Conservation (phyloP, 805 yeast genomes). For the Pichia gijzeniarum region DNA sequence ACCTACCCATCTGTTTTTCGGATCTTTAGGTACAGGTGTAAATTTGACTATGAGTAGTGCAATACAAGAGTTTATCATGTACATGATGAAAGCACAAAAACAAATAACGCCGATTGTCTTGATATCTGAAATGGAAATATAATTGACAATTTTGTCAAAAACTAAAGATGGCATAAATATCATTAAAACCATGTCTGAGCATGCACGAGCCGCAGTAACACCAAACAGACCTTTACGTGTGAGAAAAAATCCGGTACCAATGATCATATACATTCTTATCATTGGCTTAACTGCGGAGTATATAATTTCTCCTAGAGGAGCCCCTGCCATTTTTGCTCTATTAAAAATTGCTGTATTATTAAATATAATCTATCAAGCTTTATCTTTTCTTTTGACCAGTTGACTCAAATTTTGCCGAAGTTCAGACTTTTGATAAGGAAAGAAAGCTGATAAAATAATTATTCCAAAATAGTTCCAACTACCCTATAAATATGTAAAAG, state of each 20-base stretch:
- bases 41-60: slow-evolving; percentile 32
- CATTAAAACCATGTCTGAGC: slow-evolving; percentile 57
- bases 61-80: slow-evolving; percentile 41
- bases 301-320: slow-evolving; percentile 24
- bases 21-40: slow-evolving; percentile 45
- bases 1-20: slow-evolving; percentile 51
- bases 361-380: no score
- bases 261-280: slow-evolving; percentile 65
- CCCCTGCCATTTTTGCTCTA: slow-evolving; percentile 9
- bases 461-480: no score
- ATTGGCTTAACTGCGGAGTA: slow-evolving; percentile 66
- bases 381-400: no score
- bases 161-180: slow-evolving; percentile 62
- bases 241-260: slow-evolving; percentile 56
- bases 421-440: no score
- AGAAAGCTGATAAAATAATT: no score
- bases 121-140: slow-evolving; percentile 57
- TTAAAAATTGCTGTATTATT: no score
- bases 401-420: no score
- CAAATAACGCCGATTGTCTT: slow-evolving; percentile 63
- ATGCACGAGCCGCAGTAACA: slow-evolving; percentile 54
- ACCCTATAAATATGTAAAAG: no score
- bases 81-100: slow-evolving; percentile 45
- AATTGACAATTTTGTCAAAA: slow-evolving; percentile 54
- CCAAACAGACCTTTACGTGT: slow-evolving; percentile 54